phyloP scores from a whole-genome alignment of 2,329 filamentous ascomycete genomes.

The Sarocladium oryzae region DNA sequence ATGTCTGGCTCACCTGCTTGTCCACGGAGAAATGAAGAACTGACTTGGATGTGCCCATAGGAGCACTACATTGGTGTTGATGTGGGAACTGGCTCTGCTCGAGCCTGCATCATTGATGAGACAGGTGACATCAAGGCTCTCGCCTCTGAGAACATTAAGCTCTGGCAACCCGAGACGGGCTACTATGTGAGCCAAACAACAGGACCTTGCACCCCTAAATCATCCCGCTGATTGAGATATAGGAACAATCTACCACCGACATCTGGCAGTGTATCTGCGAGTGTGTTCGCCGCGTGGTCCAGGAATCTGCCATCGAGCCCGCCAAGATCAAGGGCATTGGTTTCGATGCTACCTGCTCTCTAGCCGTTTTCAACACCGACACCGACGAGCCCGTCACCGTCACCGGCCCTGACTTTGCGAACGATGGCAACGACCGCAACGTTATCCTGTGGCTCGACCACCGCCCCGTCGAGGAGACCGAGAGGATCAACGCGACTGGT shows the following conservation, averaged over 20 bases:
- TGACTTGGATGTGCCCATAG: constrained; percentile 22
- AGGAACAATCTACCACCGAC: constrained; percentile 96
- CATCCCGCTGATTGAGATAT: background rate
- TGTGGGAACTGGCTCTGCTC: constrained; percentile 90
- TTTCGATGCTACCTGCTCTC: constrained; percentile 97
- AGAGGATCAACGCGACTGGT: constrained; percentile 84
- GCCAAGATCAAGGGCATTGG: constrained; percentile 79
- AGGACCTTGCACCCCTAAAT: background rate
- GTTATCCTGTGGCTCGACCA: constrained; percentile 98
- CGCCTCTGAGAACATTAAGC: constrained; percentile 68
- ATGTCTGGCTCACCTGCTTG: constrained; percentile 8
- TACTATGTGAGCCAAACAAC: constrained; percentile 54
- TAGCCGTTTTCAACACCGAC: constrained; percentile 82
- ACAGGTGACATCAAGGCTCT: constrained; percentile 80
- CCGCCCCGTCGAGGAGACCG: constrained; percentile 81
- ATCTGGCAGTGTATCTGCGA: constrained; percentile 95
- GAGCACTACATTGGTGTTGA: constrained; percentile 78
- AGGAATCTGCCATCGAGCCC: constrained; percentile 72
- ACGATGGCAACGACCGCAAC: constrained; percentile 80
- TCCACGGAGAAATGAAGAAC: background rate
- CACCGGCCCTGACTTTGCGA: constrained; percentile 72
- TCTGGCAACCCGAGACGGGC: constrained; percentile 71
- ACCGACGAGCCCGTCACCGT: constrained; percentile 89
- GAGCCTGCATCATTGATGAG: constrained; percentile 91
- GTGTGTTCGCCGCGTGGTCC: constrained; percentile 76